These are phyloP conservation scores for Aaosphaeria arxii DNA, from an alignment of 2,329 filamentous ascomycete species.

Conservation along the genomic window DNA sequence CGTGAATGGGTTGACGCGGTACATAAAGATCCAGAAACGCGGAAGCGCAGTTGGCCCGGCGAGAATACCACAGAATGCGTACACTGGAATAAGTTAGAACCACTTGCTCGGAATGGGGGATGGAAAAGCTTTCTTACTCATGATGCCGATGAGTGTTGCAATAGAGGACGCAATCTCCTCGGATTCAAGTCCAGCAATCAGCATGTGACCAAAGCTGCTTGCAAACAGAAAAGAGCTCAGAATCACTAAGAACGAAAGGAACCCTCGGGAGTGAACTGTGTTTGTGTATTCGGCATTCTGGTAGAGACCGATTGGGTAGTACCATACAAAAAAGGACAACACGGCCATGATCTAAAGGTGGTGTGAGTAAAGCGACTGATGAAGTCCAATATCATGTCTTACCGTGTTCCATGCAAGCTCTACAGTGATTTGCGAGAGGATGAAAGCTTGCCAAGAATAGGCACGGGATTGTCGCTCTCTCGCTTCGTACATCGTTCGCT, in stretches of 20 bases:
- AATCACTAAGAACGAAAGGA: constrained; percentile 59
- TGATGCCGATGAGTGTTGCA: constrained; percentile 62
- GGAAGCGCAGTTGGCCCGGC: constrained; percentile 59
- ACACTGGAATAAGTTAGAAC: not conserved
- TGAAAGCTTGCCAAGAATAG: constrained; percentile 78
- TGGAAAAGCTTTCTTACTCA: constrained; percentile 18
- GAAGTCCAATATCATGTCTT: constrained; percentile 40
- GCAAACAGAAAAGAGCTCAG: constrained; percentile 52
- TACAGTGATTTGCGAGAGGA: constrained; percentile 73
- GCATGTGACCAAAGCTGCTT: constrained; percentile 69
- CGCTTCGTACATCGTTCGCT: constrained; percentile 76
- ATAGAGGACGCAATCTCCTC: constrained; percentile 71
- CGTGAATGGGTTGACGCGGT: constrained; percentile 64
- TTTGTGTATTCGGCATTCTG: constrained; percentile 59
- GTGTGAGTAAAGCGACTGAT: too few relatives aligned
- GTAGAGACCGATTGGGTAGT: constrained; percentile 75
- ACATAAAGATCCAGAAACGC: constrained; percentile 77
- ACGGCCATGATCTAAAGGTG: constrained; percentile 34
- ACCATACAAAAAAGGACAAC: constrained; percentile 72
- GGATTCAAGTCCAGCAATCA: constrained; percentile 60
- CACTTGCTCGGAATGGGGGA: not conserved
- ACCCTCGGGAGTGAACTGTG: constrained; percentile 63
- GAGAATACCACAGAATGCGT: constrained; percentile 57
- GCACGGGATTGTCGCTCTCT: constrained; percentile 77
- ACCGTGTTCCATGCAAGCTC: constrained; percentile 77